These are phyloP conservation scores for Cercis canadensis DNA, from an alignment of 306 rosid genomes.

Conservation along the genomic window DNA sequence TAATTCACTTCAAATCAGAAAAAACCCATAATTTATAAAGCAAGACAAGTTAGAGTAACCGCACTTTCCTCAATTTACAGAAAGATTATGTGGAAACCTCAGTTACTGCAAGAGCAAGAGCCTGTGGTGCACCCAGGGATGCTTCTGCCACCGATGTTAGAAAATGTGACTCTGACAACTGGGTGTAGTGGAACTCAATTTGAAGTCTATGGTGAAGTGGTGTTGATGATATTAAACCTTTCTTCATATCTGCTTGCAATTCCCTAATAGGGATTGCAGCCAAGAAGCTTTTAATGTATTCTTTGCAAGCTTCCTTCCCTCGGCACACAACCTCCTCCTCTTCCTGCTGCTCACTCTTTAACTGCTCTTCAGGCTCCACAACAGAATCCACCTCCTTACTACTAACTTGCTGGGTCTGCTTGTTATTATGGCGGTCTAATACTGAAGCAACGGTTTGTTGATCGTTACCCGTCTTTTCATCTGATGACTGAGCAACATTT, in stretches of 20 bases:
- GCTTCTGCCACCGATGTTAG: slow-evolving; percentile 45
- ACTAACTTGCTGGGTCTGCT: slow-evolving; percentile 48
- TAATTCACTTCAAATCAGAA: slow-evolving; percentile 52
- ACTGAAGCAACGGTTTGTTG: slow-evolving; percentile 51
- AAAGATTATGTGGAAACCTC: slow-evolving; percentile 45
- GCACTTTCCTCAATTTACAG: slow-evolving; percentile 58
- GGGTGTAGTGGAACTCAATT: slow-evolving; percentile 91
- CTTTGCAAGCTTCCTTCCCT: slow-evolving; percentile 96
- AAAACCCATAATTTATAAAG: slow-evolving; percentile 39
- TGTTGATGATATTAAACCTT: slow-evolving; percentile 80
- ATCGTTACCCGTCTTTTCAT: slow-evolving; percentile 57
- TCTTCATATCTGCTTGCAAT: slow-evolving; percentile 91
- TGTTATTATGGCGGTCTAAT: slow-evolving; percentile 57
- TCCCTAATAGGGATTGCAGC: slow-evolving; percentile 98
- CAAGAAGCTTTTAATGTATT: slow-evolving; percentile 95
- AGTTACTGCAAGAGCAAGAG: slow-evolving; percentile 45
- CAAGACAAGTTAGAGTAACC: slow-evolving; percentile 62
- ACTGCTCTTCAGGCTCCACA: slow-evolving; percentile 53
- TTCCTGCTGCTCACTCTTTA: slow-evolving; percentile 54
- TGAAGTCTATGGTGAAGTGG: slow-evolving; percentile 94
- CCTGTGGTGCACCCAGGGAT: slow-evolving; percentile 35
- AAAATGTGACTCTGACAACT: slow-evolving; percentile 43
- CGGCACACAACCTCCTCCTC: slow-evolving; percentile 70
- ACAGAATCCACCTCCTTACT: slow-evolving; percentile 51
- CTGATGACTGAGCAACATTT: slow-evolving; percentile 51